Conservation (phyloP, 768 basidiomycete species). For the Atractiella rhizophila region DNA sequence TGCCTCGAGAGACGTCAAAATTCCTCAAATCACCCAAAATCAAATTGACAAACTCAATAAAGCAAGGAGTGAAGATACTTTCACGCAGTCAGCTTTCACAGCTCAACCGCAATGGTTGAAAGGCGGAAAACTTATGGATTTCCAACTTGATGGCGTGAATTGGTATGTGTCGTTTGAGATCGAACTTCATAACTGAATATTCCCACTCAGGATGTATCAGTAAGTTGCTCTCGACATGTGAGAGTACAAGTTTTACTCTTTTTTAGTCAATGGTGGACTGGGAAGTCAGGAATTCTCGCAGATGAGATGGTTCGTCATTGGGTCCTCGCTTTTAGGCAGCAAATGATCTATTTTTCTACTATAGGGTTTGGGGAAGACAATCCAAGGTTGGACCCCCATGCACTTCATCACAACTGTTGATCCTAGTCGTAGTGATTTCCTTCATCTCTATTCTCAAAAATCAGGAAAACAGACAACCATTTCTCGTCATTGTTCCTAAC, state of each 20-base stretch:
- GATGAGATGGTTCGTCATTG: slow-evolving; percentile 51
- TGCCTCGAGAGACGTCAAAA: slow-evolving; percentile 33
- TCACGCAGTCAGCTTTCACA: slow-evolving; percentile 31
- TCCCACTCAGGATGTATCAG: neutral
- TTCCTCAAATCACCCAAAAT: slow-evolving; percentile 28
- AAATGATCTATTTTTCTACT: neutral
- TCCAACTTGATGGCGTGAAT: slow-evolving; percentile 22
- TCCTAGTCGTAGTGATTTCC: too few species aligned
- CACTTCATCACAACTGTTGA: neutral
- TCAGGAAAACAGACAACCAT: slow-evolving; percentile 41
- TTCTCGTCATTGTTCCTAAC: slow-evolving; percentile 80
- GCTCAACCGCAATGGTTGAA: slow-evolving; percentile 32
- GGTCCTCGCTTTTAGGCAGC: neutral
- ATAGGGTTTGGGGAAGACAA: slow-evolving; percentile 50
- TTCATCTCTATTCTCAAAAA: slow-evolving; percentile 44
- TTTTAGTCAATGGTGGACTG: slow-evolving; percentile 68
- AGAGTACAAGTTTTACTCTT: slow-evolving; percentile 41
- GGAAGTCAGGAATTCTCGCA: slow-evolving; percentile 63
- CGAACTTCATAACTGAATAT: slow-evolving; percentile 8
- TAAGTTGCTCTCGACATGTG: slow-evolving; percentile 20
- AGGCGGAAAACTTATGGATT: slow-evolving; percentile 24
- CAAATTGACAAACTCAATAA: slow-evolving; percentile 17
- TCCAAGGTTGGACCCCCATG: too few species aligned
- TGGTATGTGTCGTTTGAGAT: too few species aligned
- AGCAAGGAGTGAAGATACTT: slow-evolving; percentile 21